Evolutionary conservation across 2,329 filamentous ascomycete species (phyloP).

Genomic region (Aotearoamyces nothofagi): DNA sequence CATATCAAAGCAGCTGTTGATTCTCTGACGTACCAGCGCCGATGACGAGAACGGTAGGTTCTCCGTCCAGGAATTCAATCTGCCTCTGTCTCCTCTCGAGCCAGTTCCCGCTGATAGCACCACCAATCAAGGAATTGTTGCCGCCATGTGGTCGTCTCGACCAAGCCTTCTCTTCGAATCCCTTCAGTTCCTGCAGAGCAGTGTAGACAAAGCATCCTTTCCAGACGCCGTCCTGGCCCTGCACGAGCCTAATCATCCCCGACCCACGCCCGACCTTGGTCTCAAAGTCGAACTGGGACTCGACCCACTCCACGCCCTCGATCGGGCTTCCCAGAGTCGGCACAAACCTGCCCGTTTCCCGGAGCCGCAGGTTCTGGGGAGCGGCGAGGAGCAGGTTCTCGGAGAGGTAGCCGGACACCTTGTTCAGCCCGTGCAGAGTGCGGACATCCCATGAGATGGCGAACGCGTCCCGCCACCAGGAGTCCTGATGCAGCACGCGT

Average conservation of each 20-base stretch:
- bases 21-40: conserved; percentile 24
- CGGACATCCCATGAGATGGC: conserved; percentile 24
- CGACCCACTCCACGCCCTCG: conserved; percentile 30
- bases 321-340: too few relatives aligned
- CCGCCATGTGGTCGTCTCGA: conserved; percentile 20
- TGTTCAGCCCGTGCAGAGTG: conserved; percentile 20
- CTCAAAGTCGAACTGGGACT: too few relatives aligned
- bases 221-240: conserved; percentile 27
- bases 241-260: conserved; percentile 36
- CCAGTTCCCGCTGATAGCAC: conserved; percentile 35
- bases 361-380: not conserved
- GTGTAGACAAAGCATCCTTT: conserved; percentile 50
- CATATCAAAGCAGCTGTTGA: too few relatives aligned
- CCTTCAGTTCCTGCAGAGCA: conserved; percentile 33
- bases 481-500: not conserved
- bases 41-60: conserved; percentile 44
- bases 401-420: conserved; percentile 8
- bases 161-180: conserved; percentile 33
- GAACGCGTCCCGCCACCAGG: conserved; percentile 23
- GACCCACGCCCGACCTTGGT: conserved; percentile 36
- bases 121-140: too few relatives aligned
- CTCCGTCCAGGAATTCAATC: conserved; percentile 25
- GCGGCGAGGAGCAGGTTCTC: not conserved
- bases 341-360: not conserved
- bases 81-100: conserved; percentile 31